phyloP scores from a whole-genome alignment of 148 eudicot species.

The Linanthus parryae region DNA sequence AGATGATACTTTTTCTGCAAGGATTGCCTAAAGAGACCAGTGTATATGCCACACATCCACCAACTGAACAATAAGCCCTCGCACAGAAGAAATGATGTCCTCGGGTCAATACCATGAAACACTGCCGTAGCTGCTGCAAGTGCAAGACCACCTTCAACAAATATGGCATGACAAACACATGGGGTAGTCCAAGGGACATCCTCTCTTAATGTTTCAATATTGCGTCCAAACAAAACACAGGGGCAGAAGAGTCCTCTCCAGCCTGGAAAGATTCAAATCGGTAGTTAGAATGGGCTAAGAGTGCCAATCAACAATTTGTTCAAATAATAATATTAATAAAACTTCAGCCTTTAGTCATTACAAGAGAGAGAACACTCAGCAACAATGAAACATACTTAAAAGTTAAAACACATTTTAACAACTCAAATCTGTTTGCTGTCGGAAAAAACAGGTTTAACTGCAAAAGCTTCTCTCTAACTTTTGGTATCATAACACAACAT shows the following conservation, averaged over 20 bases:
- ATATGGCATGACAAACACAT: conserved; percentile 77
- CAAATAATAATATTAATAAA: not conserved
- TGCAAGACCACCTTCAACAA: conserved; percentile 84
- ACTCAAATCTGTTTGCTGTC: too few relatives aligned
- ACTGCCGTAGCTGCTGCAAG: conserved; percentile 68
- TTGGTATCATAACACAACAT: too few relatives aligned
- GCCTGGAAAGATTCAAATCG: conserved; percentile 31
- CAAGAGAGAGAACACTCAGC: not conserved
- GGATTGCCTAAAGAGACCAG: conserved; percentile 65
- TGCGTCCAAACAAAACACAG: conserved; percentile 86
- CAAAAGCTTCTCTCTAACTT: too few relatives aligned
- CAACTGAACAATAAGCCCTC: conserved; percentile 79
- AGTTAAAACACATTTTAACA: not conserved
- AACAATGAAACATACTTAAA: not conserved
- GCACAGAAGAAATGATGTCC: conserved; percentile 58
- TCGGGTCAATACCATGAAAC: conserved; percentile 76
- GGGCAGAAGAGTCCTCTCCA: conserved; percentile 90
- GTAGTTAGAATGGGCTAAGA: conserved; percentile 1
- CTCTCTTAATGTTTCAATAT: conserved; percentile 69
- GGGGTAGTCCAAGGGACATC: conserved; percentile 74
- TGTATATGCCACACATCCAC: conserved; percentile 95
- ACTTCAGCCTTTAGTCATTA: not conserved
- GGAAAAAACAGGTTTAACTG: too few relatives aligned
- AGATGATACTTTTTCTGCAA: conserved; percentile 90
- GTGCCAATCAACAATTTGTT: not conserved